Conservation (phyloP, 1,284 basidiomycete species). For the Afroboletus lepidellus region DNA sequence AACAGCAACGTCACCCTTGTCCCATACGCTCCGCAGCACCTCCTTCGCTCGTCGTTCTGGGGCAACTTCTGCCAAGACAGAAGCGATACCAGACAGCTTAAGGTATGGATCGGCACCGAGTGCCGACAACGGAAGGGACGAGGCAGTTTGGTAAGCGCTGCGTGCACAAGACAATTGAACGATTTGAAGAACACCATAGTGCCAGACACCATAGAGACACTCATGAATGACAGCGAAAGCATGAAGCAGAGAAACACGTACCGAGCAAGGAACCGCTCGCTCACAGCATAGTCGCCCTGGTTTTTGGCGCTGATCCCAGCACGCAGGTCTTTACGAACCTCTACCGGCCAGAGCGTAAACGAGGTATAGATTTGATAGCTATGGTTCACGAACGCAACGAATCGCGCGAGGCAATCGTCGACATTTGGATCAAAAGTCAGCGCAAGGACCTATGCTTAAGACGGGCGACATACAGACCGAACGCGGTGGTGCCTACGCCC, state of each 20-base stretch:
- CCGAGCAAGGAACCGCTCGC: constrained; percentile 55
- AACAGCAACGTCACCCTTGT: constrained; percentile 11
- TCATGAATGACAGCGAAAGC: background rate
- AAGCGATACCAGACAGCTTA: constrained; percentile 70
- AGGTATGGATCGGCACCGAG: constrained; percentile 57
- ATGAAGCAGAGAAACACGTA: constrained; percentile 31
- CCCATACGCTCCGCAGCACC: constrained; percentile 47
- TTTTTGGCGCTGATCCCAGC: constrained; percentile 63
- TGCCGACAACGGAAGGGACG: constrained; percentile 45
- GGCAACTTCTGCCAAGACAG: constrained; percentile 59
- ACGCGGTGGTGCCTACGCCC: constrained; percentile 49
- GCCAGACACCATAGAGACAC: too few relatives aligned
- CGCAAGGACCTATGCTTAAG: background rate
- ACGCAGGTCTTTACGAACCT: constrained; percentile 62
- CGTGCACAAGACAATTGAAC: background rate
- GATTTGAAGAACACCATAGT: background rate
- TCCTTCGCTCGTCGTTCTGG: constrained; percentile 57
- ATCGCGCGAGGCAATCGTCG: background rate
- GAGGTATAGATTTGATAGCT: constrained; percentile 64
- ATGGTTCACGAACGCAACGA: background rate
- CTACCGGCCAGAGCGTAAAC: constrained; percentile 58
- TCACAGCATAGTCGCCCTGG: constrained; percentile 55
- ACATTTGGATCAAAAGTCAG: constrained; percentile 5
- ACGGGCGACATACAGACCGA: constrained; percentile 50
- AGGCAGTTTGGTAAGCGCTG: constrained; percentile 64